Conservation (phyloP, 1,284 basidiomycete genomes). For the Cutaneotrichosporon spelunceum region DNA sequence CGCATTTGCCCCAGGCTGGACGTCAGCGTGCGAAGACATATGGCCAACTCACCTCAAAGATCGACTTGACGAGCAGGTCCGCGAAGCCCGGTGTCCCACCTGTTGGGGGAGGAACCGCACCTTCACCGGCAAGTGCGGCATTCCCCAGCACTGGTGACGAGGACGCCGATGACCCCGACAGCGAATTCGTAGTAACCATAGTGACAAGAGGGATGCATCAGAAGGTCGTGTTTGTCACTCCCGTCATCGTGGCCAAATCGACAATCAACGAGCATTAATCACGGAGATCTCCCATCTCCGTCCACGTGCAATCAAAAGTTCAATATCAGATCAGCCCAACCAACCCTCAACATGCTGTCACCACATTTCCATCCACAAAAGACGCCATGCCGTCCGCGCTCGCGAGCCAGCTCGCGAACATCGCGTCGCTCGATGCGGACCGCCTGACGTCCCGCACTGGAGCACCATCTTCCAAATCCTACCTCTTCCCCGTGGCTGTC, state of each 20-base stretch:
- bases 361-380: slow-evolving; percentile 7
- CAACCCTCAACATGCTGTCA: not conserved
- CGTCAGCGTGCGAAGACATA: not conserved
- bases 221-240: slow-evolving; percentile 3
- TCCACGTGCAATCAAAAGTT: slow-evolving; percentile 23
- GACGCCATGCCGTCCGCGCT: slow-evolving; percentile 61
- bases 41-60: slow-evolving; percentile 43
- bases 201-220: not conserved
- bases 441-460: slow-evolving; percentile 62
- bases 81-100: slow-evolving; percentile 38
- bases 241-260: not conserved
- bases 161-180: slow-evolving; percentile 16
- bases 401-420: slow-evolving; percentile 74
- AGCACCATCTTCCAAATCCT: slow-evolving; percentile 61
- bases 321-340: not conserved
- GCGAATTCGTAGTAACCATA: slow-evolving; percentile 25
- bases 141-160: slow-evolving; percentile 17
- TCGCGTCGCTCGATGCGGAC: slow-evolving; percentile 73
- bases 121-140: not conserved
- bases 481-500: slow-evolving; percentile 80
- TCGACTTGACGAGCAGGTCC: slow-evolving; percentile 38
- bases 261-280: not conserved
- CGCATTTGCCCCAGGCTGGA: slow-evolving; percentile 45
- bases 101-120: not conserved
- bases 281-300: slow-evolving; percentile 18